Percentiles rank a stretch among this genome's conserved stretches.
phyloP scores from a whole-genome alignment of 1,139 yeast genomes.

The Zygoascus hellenicus region DNA sequence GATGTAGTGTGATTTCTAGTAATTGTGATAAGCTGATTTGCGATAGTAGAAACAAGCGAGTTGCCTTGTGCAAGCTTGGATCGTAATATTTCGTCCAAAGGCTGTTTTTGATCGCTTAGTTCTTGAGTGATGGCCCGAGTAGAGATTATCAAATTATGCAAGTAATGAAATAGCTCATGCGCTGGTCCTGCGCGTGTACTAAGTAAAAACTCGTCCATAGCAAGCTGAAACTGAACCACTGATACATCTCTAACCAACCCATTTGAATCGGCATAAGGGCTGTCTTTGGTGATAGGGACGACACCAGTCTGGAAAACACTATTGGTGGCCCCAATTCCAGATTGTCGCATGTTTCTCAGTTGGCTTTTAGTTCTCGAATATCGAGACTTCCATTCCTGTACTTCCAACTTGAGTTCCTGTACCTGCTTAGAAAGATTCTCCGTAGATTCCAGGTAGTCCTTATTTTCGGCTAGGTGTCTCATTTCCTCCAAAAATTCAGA shows the following conservation, averaged over 20 bases:
- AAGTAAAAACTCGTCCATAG: constrained; percentile 32
- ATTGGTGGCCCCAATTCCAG: constrained; percentile 21
- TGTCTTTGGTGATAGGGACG: constrained; percentile 18
- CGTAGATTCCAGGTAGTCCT: constrained; percentile 18
- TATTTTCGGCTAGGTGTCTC: constrained; percentile 34
- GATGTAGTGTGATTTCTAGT: constrained; percentile 71
- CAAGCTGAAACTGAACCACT: constrained; percentile 29
- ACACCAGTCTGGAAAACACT: constrained; percentile 19
- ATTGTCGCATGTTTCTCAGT: constrained; percentile 28
- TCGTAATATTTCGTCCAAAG: constrained; percentile 19
- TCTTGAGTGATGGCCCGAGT: constrained; percentile 35
- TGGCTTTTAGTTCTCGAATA: constrained; percentile 31
- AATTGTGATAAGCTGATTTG: constrained; percentile 71
- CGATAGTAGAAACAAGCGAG: constrained; percentile 54
- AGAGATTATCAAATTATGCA: constrained; percentile 34
- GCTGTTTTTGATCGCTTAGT: constrained; percentile 35
- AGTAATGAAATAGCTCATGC: constrained; percentile 25
- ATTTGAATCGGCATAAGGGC: constrained; percentile 21
- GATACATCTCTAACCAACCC: constrained; percentile 27
- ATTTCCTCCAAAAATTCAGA: constrained; percentile 37
- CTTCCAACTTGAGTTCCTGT: constrained; percentile 32
- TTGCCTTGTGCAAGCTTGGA: constrained; percentile 29
- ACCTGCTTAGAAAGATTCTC: constrained; percentile 27
- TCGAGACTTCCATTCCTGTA: constrained; percentile 35
- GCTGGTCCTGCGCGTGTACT: constrained; percentile 25